Percentiles rank a stretch among this genome's conserved stretches.
Evolutionary conservation across 371 early-diverging fungal genomes (phyloP).

Genomic region (Mortierella sp.): DNA sequence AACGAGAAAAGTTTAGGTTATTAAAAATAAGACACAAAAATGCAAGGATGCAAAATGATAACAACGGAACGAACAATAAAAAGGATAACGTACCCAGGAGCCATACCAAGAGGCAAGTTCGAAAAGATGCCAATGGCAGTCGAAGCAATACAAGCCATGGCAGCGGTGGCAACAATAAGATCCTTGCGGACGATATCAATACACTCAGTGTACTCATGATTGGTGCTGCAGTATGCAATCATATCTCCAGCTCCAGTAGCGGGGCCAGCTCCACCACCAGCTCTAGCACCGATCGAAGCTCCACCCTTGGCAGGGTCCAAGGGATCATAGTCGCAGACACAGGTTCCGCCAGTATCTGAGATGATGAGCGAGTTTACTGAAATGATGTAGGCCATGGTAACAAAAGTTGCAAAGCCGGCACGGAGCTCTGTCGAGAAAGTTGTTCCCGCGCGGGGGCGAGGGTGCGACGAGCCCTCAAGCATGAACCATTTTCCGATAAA

Average conservation of each 20-base stretch:
- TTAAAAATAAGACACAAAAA: too few relatives aligned
- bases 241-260: slow-evolving; percentile 58
- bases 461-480: slow-evolving; percentile 73
- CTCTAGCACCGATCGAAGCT: slow-evolving; percentile 50
- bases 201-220: slow-evolving; percentile 72
- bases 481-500: slow-evolving; percentile 72
- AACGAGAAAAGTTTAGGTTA: slow-evolving; percentile 11
- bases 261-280: slow-evolving; percentile 61
- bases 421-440: slow-evolving; percentile 76
- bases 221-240: slow-evolving; percentile 59
- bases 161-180: slow-evolving; percentile 80
- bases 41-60: neutral
- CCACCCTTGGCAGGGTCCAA: slow-evolving; percentile 41
- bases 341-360: slow-evolving; percentile 83
- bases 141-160: slow-evolving; percentile 76
- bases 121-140: slow-evolving; percentile 78
- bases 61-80: neutral
- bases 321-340: slow-evolving; percentile 68
- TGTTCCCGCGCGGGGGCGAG: slow-evolving; percentile 68
- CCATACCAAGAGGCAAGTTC: slow-evolving; percentile 84
- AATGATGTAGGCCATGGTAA: slow-evolving; percentile 82
- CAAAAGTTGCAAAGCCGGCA: slow-evolving; percentile 79
- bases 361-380: slow-evolving; percentile 85
- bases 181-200: slow-evolving; percentile 75
- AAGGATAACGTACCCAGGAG: slow-evolving; percentile 68